phyloP scores from a whole-genome alignment of 768 basidiomycete genomes.

The Podaxis sp. region DNA sequence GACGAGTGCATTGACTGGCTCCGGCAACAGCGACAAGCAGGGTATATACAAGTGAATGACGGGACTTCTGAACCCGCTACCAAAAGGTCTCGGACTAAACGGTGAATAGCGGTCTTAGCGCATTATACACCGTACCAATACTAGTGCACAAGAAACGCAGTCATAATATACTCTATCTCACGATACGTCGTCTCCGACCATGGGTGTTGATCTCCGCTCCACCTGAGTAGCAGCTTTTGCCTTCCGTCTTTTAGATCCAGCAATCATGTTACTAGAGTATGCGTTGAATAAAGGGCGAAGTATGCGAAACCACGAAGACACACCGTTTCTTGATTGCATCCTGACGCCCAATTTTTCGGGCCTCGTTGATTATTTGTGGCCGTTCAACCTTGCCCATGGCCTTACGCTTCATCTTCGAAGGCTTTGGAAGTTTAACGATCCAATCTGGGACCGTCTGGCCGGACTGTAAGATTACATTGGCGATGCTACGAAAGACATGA shows the following conservation, averaged over 20 bases:
- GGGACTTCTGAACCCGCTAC: constrained; percentile 27
- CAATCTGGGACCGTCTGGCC: constrained; percentile 91
- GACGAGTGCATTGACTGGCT: constrained; percentile 76
- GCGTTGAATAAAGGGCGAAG: neutral
- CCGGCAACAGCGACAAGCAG: constrained; percentile 44
- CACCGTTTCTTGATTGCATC: constrained; percentile 77
- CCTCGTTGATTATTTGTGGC: constrained; percentile 69
- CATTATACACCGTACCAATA: neutral
- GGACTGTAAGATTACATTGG: constrained; percentile 92
- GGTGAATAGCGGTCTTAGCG: neutral
- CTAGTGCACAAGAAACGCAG: neutral
- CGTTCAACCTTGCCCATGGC: constrained; percentile 85
- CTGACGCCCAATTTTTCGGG: constrained; percentile 62
- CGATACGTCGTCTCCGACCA: neutral
- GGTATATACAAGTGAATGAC: constrained; percentile 29
- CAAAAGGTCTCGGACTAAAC: constrained; percentile 40
- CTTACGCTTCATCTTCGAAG: constrained; percentile 83
- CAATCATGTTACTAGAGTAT: constrained; percentile 68
- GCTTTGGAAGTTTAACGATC: constrained; percentile 93
- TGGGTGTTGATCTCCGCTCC: neutral
- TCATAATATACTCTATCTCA: neutral
- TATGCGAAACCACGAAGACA: constrained; percentile 10
- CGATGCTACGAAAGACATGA: constrained; percentile 56
- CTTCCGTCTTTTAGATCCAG: constrained; percentile 68
- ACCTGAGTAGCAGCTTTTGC: constrained; percentile 4